A percentile compares a stretch with the other conserved stretches of the same genome.
These are phyloP conservation scores for Drechslera avenae DNA, from an alignment of 2,329 filamentous ascomycete genomes.

Conservation along the genomic window DNA sequence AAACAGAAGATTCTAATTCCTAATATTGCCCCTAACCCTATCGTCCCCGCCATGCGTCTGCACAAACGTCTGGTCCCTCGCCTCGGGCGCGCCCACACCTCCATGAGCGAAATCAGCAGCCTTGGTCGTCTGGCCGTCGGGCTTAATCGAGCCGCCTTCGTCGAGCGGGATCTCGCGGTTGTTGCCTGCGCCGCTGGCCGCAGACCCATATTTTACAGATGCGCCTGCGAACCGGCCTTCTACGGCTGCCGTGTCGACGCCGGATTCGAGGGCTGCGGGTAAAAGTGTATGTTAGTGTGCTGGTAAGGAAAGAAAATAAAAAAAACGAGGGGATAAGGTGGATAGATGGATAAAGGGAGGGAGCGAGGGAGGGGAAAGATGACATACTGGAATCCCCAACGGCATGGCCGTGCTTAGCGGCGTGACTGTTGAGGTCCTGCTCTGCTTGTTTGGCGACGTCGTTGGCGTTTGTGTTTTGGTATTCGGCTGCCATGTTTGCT, in stretches of 20 bases:
- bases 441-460: conserved; percentile 56
- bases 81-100: conserved; percentile 55
- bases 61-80: conserved; percentile 48
- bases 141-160: conserved; percentile 53
- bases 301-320: too few species aligned
- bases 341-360: neutral
- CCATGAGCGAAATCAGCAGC: conserved; percentile 53
- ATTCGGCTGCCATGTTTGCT: conserved; percentile 51
- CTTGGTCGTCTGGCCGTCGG: conserved; percentile 52
- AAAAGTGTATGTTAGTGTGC: too few species aligned
- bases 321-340: too few species aligned
- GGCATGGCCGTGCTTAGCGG: conserved; percentile 46
- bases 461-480: conserved; percentile 50
- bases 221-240: conserved; percentile 53
- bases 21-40: conserved; percentile 49
- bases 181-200: conserved; percentile 52
- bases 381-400: conserved; percentile 49
- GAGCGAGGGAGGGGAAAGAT: neutral
- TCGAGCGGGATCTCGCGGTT: conserved; percentile 55
- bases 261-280: conserved; percentile 52
- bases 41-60: conserved; percentile 49
- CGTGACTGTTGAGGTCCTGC: conserved; percentile 53
- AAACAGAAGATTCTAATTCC: conserved; percentile 27
- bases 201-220: conserved; percentile 51
- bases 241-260: conserved; percentile 51